phyloP scores from a whole-genome alignment of 2,329 filamentous ascomycete genomes.

The Fusarium domesticum region DNA sequence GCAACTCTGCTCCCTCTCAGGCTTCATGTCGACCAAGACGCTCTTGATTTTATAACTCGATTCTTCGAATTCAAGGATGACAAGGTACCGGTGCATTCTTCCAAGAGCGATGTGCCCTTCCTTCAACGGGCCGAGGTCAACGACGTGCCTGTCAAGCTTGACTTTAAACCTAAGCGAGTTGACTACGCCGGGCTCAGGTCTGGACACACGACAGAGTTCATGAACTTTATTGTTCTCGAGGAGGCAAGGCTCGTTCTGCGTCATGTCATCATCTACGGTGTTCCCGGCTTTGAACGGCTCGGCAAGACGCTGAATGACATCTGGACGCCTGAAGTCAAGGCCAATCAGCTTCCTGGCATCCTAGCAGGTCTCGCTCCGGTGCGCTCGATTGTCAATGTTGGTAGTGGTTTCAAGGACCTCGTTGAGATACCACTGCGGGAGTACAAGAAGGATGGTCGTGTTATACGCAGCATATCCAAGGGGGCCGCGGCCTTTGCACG shows the following conservation, averaged over 20 bases:
- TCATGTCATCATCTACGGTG: constrained; percentile 88
- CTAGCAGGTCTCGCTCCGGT: constrained; percentile 86
- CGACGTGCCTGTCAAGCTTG: constrained; percentile 74
- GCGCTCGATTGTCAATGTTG: constrained; percentile 87
- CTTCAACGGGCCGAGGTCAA: constrained; percentile 87
- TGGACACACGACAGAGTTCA: constrained; percentile 93
- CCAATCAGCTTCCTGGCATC: constrained; percentile 84
- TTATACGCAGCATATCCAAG: constrained; percentile 88
- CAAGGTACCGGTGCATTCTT: constrained; percentile 49
- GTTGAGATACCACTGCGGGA: constrained; percentile 87
- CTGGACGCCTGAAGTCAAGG: constrained; percentile 91
- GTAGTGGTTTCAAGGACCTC: constrained; percentile 79
- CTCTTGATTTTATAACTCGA: constrained; percentile 90
- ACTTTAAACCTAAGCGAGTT: constrained; percentile 98
- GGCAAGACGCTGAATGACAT: constrained; percentile 90
- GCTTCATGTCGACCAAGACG: constrained; percentile 95
- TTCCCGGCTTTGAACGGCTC: constrained; percentile 85
- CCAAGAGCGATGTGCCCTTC: constrained; percentile 74
- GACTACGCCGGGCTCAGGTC: constrained; percentile 92
- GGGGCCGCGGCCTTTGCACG: constrained; percentile 86
- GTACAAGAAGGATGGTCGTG: constrained; percentile 88
- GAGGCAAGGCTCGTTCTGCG: constrained; percentile 80
- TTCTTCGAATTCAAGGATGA: constrained; percentile 99
- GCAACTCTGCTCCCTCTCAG: constrained; percentile 78
- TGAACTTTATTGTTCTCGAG: constrained; percentile 96